Evolutionary conservation across 2,329 filamentous ascomycete species (phyloP), one percentile per base, ranked within the genome.

Genomic region (Pseudogymnoascus sp.): DNA sequence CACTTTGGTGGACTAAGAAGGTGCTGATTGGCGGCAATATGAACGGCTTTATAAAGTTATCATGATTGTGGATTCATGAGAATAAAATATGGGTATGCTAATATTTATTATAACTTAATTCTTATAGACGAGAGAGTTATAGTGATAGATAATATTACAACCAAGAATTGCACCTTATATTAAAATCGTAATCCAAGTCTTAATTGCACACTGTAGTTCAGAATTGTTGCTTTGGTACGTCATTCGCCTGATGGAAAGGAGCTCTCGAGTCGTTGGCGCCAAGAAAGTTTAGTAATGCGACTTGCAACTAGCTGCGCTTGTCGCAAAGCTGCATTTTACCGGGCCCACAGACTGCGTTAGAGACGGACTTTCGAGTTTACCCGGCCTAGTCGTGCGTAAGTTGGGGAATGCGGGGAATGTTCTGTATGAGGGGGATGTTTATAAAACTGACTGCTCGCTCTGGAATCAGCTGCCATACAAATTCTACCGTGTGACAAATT

Each of bases 241-340:
- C 42, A 18, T n/a, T 49, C 12, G 43, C 14, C 23, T 8, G 43
- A 16, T 25, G 16, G 14, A n/a, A 49, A 21, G 21, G 23, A 28
- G 5, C 43, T 28, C 11, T 49, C 23, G 12, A 12, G 46, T 34
- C 25, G 49, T 34, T 56, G 28, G 49, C 49, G 49, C 49, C 49
- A 56, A 56, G 49, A 5, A 56, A n/a, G 25, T 56, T 56, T 56
- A 56, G 49, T 56, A 56, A 56, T 56, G 49, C n/a, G 18, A 18
- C 25, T n/a, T 18, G 12, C 25, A 56, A 34, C 49, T 56, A 34
- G 49, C 7, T 18, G 28, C 25, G 25, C 49, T 34, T 34, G 49
- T 14, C 25, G 25, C n/a, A 11, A 53, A 31, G 23, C 23, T 34
- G 49, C 25, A 34, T 56, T 56, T 56, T 56, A 34, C 49, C 49